Base-by-base conservation (phyloP, 305 asterid genomes). In the Fraxinus greggii region DNA sequence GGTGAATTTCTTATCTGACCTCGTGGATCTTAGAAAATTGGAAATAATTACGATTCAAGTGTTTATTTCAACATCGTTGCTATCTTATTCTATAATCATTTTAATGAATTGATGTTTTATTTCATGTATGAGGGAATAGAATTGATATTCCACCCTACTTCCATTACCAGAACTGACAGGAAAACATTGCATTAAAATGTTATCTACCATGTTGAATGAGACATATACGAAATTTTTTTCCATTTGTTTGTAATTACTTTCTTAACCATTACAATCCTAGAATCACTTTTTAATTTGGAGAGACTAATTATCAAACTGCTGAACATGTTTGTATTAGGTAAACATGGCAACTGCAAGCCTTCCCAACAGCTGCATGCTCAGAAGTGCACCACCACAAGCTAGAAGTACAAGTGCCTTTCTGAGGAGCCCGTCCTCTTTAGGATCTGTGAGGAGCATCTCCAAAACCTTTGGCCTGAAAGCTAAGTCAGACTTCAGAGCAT, bases 261-360 rank as follows among this genome's bases (percentile, higher is more conserved):
- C 67, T 56, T 19, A 56, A 19, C 67, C 67, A 56, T 19, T 19
- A 23, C 29, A 21, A 0, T 59, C 69, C 3, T 2, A 59, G 69
- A 59, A 59, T 59, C 8, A 7, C 29, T 6, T 59, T 21, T 59
- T 59, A 59, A 59, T 59, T 59, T 59, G 29, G 26, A 59, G 69
- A 59, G 29, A 59, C 69, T 59, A 23, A 21, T 59, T 21, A 21
- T 21, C 29, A 6, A 59, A 59, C 29, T 59, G 4, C 12, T 59
- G 69, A 59, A 59, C 2, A 7, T 67, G 74, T 28, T 40, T 17
- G 72, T 79, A 24, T 81, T 90, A 92, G 98, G 89, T 82, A 70
- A 87, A 70, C 79, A 95, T 95, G 99, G 93, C 99, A 81, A 86
- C 93, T 7, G 83, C 78, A 76, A 77, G 84, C 31, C 92, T 95